Evolutionary conservation across 441 rosid species (phyloP), one percentile per base, ranked within the genome.

Genomic region (Manihot esculenta): DNA sequence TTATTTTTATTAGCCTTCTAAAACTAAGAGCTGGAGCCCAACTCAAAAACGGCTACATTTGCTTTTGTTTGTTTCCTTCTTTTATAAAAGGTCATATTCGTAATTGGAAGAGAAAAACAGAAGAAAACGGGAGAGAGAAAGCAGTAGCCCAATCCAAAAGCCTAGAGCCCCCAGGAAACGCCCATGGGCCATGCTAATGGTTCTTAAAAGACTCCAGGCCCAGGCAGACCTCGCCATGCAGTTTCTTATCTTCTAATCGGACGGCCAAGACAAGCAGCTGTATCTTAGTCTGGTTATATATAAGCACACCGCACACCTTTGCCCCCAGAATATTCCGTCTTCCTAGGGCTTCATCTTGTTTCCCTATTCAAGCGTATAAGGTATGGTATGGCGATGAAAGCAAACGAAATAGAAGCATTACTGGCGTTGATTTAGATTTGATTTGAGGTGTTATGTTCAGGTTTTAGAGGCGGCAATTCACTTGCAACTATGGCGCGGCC

Each of bases 401-500:
- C 11, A 24, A 41, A 0, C 24, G 47, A 50, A 50, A 20, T 30
- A 30, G 10, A 17, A 57, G 3, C 13, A 13, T 38, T 20, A 10
- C 0, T 8, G 33, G 58, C 10, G 9, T 20, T 18, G 18, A 30
- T 13, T 62, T 62, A n/a, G 59, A 10, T 24, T 21, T 33, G 69
- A 27, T 42, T 30, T 42, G 24, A 24, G 17, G 17, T 33, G 49
- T 17, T 33, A 26, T 20, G n/a, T 59, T 54, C 48, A 18, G 78
- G 21, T 10, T 60, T 18, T 69, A 44, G 47, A 55, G 74, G 58
- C 26, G 69, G 59, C 33, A 14, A 35, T 1, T 64, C n/a, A 50
- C 20, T n/a, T 59, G 64, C 65, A 45, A 35, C 54, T 58, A 76
- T 62, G 78, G 80, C 86, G 86, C 84, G 84, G 68, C 98, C 96